Base-by-base conservation (phyloP, 179 eudicot genomes). In the Heliamphora pulchella region DNA sequence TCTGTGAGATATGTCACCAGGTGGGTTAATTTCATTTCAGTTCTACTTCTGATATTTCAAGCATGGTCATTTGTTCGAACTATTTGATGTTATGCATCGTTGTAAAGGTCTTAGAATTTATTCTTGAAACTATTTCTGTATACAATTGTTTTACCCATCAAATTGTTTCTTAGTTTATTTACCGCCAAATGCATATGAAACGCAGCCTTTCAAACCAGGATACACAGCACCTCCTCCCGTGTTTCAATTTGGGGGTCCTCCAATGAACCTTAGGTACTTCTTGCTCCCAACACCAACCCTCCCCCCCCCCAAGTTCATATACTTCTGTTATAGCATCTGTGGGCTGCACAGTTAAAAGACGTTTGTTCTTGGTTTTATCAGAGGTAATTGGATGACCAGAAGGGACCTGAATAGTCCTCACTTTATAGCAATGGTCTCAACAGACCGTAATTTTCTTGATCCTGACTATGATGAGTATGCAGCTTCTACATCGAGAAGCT, bases 1-100 rank as follows among this genome's bases (percentile, higher is more conserved):
- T 86, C 4, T 96, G 99, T 82, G 98, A 96, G 84, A 94, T 96
- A 78, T 96, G 99, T 87, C 94, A 94, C 73, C 94, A 96, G 98
- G 99, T 92, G 74, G 63, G 87, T 75, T 5, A 13, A 67, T 11
- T 71, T 41, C 53, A 54, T 75, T 69, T 75, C 46, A n/a, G 3
- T 41, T 51, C 2, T 41, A 7, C n/a, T 67, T 17, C 46, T 48
- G 2, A 53, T 55, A 61, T 11, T 44, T 0, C 46, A 5, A 67
- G 22, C 18, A 13, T 58, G 10, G 22, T 69, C n/a, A 2, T 53
- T 75, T 9, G 18, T 76, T 31, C 4, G 2, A 20, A 50, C 48
- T 14, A 0, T 74, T 74, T 8, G 4, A 44, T 4, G 51, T 50
- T 8, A 50, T n/a, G 18, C 43, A 15, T 22, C 22, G 44, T 44